phyloP scores from a whole-genome alignment of 352 stramenopile species.

The Phytopythium boreale region DNA sequence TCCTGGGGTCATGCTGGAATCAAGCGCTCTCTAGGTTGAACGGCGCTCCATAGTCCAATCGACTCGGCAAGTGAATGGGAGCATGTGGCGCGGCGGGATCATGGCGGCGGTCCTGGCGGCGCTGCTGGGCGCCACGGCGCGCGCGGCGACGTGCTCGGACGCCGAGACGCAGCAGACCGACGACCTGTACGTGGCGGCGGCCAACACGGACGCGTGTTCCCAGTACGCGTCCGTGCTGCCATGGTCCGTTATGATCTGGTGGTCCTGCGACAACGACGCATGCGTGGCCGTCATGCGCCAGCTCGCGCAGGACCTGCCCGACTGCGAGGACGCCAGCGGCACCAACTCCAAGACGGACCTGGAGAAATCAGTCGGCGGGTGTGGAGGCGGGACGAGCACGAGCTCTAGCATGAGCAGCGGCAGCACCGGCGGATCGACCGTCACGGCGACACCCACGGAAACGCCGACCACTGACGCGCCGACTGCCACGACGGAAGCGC shows the following conservation, averaged over 20 bases:
- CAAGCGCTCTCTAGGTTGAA: no score
- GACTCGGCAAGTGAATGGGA: not conserved
- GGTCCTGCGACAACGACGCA: constrained; percentile 15
- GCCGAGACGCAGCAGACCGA: constrained; percentile 9
- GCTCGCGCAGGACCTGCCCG: constrained; percentile 15
- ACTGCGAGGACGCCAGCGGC: constrained; percentile 14
- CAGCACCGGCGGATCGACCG: not conserved
- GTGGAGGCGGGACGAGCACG: not conserved
- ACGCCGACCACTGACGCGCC: not conserved
- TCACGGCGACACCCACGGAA: no score
- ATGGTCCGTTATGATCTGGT: constrained; percentile 18
- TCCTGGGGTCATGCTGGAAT: no score
- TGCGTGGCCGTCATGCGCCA: constrained; percentile 18
- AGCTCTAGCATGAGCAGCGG: not conserved
- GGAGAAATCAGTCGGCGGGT: not conserved
- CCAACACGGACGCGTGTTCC: constrained; percentile 11
- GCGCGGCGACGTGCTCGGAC: constrained; percentile 13
- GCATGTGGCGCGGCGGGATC: not conserved
- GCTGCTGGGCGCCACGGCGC: not conserved
- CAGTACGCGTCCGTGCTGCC: constrained; percentile 13
- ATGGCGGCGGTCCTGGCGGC: not conserved
- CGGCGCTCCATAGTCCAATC: not conserved
- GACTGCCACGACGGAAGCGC: not conserved
- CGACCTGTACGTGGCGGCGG: constrained; percentile 12
- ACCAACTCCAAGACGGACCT: constrained; percentile 2